Evolutionary conservation across 2,329 filamentous ascomycete species (phyloP).

Genomic region (Nemania sp.): DNA sequence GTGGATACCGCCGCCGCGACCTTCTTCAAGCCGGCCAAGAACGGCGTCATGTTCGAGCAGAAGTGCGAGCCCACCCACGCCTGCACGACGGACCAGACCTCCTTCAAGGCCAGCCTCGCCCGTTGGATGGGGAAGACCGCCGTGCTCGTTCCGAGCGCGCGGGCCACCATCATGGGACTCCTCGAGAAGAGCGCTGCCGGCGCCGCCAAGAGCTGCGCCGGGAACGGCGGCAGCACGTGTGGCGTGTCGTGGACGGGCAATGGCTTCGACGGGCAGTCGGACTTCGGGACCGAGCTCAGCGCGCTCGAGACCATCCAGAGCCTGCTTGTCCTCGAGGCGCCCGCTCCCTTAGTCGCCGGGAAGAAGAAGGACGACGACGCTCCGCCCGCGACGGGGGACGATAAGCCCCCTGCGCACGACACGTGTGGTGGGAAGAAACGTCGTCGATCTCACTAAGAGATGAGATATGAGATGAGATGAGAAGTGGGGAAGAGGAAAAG

Average conservation of each 20-base stretch:
- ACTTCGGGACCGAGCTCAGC: conserved; percentile 61
- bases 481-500: background rate
- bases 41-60: conserved; percentile 57
- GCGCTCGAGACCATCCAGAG: conserved; percentile 55
- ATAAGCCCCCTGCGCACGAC: background rate
- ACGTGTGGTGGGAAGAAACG: background rate
- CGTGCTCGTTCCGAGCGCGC: conserved; percentile 36
- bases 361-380: background rate
- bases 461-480: background rate
- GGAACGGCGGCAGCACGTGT: conserved; percentile 45
- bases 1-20: conserved; percentile 43
- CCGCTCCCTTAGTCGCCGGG: conserved; percentile 3
- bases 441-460: background rate
- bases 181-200: conserved; percentile 45
- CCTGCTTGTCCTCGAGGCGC: conserved; percentile 24
- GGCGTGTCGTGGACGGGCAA: conserved; percentile 56
- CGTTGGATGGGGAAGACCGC: conserved; percentile 52
- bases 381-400: background rate
- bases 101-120: conserved; percentile 49
- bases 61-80: conserved; percentile 56
- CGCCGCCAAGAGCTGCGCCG: conserved; percentile 39
- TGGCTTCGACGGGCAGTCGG: conserved; percentile 53
- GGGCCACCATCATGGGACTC: conserved; percentile 34
- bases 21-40: conserved; percentile 49
- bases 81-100: conserved; percentile 44